These are phyloP conservation scores for Acer negundo DNA, from an alignment of 345 rosid species.

Conservation along the genomic window DNA sequence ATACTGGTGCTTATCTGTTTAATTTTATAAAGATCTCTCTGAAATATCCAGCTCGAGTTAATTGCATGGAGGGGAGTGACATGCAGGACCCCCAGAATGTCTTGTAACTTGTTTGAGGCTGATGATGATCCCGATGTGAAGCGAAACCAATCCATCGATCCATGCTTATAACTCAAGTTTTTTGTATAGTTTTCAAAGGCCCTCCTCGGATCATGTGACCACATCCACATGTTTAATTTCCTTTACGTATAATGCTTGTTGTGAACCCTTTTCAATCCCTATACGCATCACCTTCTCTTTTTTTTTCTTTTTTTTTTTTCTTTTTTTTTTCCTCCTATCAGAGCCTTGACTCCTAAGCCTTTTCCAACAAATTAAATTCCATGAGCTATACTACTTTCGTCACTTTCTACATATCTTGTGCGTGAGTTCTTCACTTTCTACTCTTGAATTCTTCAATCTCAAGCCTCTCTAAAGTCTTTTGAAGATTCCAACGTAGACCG, in stretches of 20 bases:
- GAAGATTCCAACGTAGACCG: conserved; percentile 19
- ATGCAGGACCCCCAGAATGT: conserved; percentile 36
- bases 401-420: neutral
- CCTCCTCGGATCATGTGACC: conserved; percentile 37
- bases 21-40: no score
- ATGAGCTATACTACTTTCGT: neutral
- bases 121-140: conserved; percentile 38
- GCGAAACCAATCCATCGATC: conserved; percentile 25
- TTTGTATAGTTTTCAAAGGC: neutral
- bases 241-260: conserved; percentile 37
- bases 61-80: conserved; percentile 10
- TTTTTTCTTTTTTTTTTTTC: no score
- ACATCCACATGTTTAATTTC: conserved; percentile 22
- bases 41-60: neutral
- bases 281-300: neutral
- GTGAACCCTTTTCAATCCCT: conserved; percentile 17
- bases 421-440: conserved; percentile 9
- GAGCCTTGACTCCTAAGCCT: conserved; percentile 14
- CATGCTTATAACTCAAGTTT: conserved; percentile 29
- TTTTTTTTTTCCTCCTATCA: neutral
- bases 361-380: conserved; percentile 8
- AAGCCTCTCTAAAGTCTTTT: conserved; percentile 24
- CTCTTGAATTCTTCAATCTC: conserved; percentile 17
- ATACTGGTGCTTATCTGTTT: neutral
- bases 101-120: conserved; percentile 22